Evolutionary conservation across 78 protist genomes (phyloP).

Genomic region (Carpediemonas membranifera): DNA sequence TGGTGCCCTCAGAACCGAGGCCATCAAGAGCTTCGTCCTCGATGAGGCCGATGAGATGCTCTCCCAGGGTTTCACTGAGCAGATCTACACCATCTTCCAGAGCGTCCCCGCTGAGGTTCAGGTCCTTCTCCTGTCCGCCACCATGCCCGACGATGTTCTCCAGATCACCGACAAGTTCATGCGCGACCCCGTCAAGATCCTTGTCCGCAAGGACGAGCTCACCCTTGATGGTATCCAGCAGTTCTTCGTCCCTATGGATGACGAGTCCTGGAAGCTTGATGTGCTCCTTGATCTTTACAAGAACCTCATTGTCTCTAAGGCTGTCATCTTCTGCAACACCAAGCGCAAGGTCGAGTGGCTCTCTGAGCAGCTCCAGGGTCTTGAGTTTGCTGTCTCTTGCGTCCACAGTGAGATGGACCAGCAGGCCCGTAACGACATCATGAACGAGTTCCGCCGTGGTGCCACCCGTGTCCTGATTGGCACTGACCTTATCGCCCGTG

Average conservation of each 20-base stretch:
- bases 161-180: constrained; percentile 87
- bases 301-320: constrained; percentile 54
- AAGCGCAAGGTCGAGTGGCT: constrained; percentile 86
- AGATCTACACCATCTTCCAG: constrained; percentile 91
- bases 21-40: constrained; percentile 71
- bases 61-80: constrained; percentile 93
- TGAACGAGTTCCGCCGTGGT: constrained; percentile 89
- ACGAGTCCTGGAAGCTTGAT: constrained; percentile 90
- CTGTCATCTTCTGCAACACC: constrained; percentile 88
- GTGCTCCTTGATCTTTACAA: constrained; percentile 96
- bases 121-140: constrained; percentile 91
- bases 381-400: constrained; percentile 75
- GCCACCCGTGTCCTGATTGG: constrained; percentile 90
- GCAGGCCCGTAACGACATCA: constrained; percentile 84
- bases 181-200: constrained; percentile 80
- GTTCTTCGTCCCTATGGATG: constrained; percentile 82
- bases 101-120: constrained; percentile 73
- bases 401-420: constrained; percentile 94
- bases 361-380: constrained; percentile 60
- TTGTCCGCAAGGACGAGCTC: constrained; percentile 68
- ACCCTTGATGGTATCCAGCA: constrained; percentile 98
- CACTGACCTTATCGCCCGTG: constrained; percentile 95
- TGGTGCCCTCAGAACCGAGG: constrained; percentile 55
- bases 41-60: constrained; percentile 99
- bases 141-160: constrained; percentile 89